Conservation (phyloP, 495 filamentous ascomycete genomes). For the Xylaria cubensis region DNA sequence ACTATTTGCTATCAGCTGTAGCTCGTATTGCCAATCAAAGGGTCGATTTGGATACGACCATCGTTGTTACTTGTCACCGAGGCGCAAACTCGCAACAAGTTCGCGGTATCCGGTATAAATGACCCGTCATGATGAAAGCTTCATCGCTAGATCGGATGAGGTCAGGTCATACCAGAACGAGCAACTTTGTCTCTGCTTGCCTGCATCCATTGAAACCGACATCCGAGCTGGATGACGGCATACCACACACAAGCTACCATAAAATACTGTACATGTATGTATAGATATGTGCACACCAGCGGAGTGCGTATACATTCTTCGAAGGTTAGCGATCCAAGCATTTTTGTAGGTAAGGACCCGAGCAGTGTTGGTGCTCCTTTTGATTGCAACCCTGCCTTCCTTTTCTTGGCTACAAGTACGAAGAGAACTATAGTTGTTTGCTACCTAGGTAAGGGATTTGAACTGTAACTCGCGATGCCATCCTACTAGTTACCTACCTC, state of each 20-base stretch:
- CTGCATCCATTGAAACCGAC: slow-evolving; percentile 5
- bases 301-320: slow-evolving; percentile 1
- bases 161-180: slow-evolving; percentile 13
- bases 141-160: slow-evolving; percentile 13
- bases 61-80: not conserved
- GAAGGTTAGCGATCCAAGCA: not conserved
- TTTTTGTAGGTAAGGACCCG: slow-evolving; percentile 7
- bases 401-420: not conserved
- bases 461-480: not conserved
- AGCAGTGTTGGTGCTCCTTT: slow-evolving; percentile 19
- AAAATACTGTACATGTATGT: not conserved
- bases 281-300: slow-evolving; percentile 2
- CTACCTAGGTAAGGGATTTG: not conserved
- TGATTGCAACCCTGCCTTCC: slow-evolving; percentile 11
- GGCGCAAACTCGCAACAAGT: not conserved
- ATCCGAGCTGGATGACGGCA: not conserved
- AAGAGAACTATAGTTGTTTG: not conserved
- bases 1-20: not conserved
- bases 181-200: not conserved
- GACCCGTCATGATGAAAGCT: not conserved
- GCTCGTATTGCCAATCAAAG: not conserved
- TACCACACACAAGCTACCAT: not conserved
- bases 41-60: not conserved
- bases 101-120: not conserved
- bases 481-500: not conserved